A percentile compares a stretch with the other conserved stretches of the same genome.
phyloP scores from a whole-genome alignment of 2,329 filamentous ascomycete genomes.

The Pseudogymnoascus sp. region DNA sequence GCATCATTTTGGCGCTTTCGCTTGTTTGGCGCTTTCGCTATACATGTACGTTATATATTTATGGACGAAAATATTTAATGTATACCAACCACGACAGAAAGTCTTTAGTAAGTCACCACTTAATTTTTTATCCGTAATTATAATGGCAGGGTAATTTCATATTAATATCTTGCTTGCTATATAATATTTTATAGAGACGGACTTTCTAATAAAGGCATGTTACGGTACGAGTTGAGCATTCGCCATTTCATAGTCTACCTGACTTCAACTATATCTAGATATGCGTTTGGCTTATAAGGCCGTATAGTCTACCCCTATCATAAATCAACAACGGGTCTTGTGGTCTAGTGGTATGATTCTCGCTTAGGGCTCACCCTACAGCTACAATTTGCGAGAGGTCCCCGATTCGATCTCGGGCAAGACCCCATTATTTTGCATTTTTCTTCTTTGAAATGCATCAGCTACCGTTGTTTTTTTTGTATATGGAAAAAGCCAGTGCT shows the following conservation, averaged over 20 bases:
- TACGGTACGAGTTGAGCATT: background rate
- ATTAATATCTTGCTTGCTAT: background rate
- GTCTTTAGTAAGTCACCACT: background rate
- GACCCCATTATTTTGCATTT: slow-evolving; percentile 2
- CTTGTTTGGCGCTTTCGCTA: too few relatives aligned
- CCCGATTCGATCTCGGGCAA: slow-evolving; percentile 9
- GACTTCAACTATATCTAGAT: background rate
- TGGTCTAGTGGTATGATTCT: slow-evolving; percentile 9
- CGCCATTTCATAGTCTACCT: background rate
- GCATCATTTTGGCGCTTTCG: too few relatives aligned
- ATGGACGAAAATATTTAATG: too few relatives aligned
- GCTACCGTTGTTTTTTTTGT: background rate
- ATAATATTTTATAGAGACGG: background rate
- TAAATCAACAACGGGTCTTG: slow-evolving; percentile 1
- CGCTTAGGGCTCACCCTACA: slow-evolving; percentile 9
- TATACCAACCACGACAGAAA: background rate
- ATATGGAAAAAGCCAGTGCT: background rate
- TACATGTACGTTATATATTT: too few relatives aligned
- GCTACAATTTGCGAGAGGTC: slow-evolving; percentile 9
- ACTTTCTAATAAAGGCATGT: background rate
- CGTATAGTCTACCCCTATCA: background rate
- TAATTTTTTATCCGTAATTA: background rate
- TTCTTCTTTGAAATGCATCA: background rate
- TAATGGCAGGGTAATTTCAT: background rate
- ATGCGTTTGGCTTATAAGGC: background rate